A percentile compares a stretch with the other conserved stretches of the same genome.
phyloP scores from a whole-genome alignment of 2,329 filamentous ascomycete genomes.

The Chrysoporthe austroafricana region DNA sequence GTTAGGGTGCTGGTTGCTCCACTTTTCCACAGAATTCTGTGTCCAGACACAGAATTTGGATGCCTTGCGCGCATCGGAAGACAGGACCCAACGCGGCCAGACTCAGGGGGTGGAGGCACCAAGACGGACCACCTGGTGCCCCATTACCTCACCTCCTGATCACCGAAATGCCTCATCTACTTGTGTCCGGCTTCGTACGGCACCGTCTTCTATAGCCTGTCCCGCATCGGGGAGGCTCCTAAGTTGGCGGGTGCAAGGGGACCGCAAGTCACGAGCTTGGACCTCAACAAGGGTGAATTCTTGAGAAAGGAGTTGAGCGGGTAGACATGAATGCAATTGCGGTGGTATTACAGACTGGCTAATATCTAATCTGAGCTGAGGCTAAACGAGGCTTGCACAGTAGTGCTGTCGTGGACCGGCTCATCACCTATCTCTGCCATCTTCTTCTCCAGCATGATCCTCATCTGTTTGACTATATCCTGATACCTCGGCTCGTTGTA shows the following conservation, averaged over 20 bases:
- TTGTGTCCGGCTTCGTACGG: too few species aligned
- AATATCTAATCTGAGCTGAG: background rate
- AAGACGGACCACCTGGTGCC: background rate
- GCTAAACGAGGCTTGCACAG: slow-evolving; percentile 15
- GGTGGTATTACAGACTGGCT: background rate
- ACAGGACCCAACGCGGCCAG: background rate
- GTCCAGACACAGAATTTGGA: too few species aligned
- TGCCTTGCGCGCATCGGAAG: background rate
- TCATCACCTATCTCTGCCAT: slow-evolving; percentile 58
- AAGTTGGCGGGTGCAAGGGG: too few species aligned
- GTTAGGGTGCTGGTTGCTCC: too few species aligned
- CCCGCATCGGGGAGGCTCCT: too few species aligned
- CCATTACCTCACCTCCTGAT: too few species aligned
- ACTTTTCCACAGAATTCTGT: too few species aligned
- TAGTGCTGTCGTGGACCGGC: slow-evolving; percentile 37
- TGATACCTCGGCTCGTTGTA: slow-evolving; percentile 45
- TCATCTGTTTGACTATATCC: slow-evolving; percentile 46
- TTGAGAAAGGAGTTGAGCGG: background rate
- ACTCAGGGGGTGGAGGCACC: background rate
- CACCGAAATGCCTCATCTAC: too few species aligned
- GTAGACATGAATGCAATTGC: too few species aligned
- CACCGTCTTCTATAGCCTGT: too few species aligned
- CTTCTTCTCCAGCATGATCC: slow-evolving; percentile 47
- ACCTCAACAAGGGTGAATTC: background rate
- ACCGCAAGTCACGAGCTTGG: background rate